A percentile compares a stretch with the other conserved stretches of the same genome.
Evolutionary conservation across 176 grass and related monocot species (phyloP).

Genomic region (Ananas comosus): DNA sequence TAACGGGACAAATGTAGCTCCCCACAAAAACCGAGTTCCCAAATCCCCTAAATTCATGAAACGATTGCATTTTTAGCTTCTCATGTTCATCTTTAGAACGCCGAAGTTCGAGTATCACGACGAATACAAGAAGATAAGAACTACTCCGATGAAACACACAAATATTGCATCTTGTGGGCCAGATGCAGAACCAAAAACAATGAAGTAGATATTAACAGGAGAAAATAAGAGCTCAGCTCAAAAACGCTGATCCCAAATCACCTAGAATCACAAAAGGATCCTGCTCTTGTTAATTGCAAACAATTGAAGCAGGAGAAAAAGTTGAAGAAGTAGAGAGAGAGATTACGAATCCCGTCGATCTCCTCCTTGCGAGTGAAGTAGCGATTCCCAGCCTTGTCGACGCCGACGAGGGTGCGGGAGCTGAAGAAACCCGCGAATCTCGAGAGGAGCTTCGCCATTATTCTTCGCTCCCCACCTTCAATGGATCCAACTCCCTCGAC

Average conservation of each 20-base stretch:
- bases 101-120: too few relatives aligned
- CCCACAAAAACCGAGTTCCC: too few relatives aligned
- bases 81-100: too few relatives aligned
- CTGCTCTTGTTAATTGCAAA: background rate
- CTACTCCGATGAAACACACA: too few relatives aligned
- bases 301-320: background rate
- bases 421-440: conserved; percentile 59
- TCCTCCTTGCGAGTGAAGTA: conserved; percentile 76
- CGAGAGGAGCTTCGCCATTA: conserved; percentile 62
- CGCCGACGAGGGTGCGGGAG: conserved; percentile 53
- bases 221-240: too few relatives aligned
- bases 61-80: too few relatives aligned
- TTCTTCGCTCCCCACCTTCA: background rate
- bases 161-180: too few relatives aligned
- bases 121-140: too few relatives aligned
- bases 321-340: background rate
- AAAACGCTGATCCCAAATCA: background rate
- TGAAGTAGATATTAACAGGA: too few relatives aligned
- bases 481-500: background rate
- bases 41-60: too few relatives aligned
- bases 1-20: too few relatives aligned
- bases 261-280: background rate
- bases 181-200: too few relatives aligned
- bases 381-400: conserved; percentile 68
- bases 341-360: conserved; percentile 56